phyloP scores from a whole-genome alignment of 352 stramenopile genomes.

The Phytophthora colocasiae region DNA sequence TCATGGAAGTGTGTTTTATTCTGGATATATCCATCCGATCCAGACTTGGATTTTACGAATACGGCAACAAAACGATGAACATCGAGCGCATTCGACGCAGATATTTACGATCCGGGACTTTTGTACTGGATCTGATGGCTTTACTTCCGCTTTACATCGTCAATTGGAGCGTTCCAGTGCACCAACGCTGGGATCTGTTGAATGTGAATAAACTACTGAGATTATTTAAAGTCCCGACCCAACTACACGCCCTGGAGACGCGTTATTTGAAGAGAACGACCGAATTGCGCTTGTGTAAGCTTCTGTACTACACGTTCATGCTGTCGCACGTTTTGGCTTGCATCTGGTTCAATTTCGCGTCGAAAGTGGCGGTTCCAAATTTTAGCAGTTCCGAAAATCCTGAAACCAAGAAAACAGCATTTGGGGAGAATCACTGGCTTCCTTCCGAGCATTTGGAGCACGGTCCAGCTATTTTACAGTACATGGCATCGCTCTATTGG shows the following conservation, averaged over 20 bases:
- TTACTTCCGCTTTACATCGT: slow-evolving; percentile 61
- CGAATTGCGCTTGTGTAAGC: slow-evolving; percentile 69
- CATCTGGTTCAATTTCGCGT: slow-evolving; percentile 74
- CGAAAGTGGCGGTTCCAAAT: slow-evolving; percentile 36
- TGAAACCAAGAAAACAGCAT: slow-evolving; percentile 14
- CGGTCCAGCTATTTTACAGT: slow-evolving; percentile 42
- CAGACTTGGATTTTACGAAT: slow-evolving; percentile 66
- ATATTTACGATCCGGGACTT: slow-evolving; percentile 55
- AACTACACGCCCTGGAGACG: slow-evolving; percentile 61
- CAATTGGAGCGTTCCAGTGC: slow-evolving; percentile 45
- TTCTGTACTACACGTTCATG: slow-evolving; percentile 80
- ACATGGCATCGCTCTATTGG: slow-evolving; percentile 73
- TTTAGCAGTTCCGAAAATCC: slow-evolving; percentile 8
- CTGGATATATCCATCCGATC: slow-evolving; percentile 64
- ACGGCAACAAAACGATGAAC: slow-evolving; percentile 76
- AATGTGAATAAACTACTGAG: slow-evolving; percentile 76
- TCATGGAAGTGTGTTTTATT: slow-evolving; percentile 58
- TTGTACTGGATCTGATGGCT: slow-evolving; percentile 54
- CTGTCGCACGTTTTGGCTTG: slow-evolving; percentile 63
- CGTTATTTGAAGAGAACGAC: slow-evolving; percentile 67
- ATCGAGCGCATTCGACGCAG: slow-evolving; percentile 31
- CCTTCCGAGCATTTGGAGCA: slow-evolving; percentile 41
- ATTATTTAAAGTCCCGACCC: slow-evolving; percentile 58
- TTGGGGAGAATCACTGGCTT: slow-evolving; percentile 47
- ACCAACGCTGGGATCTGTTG: slow-evolving; percentile 46